Percentiles rank a stretch among this genome's conserved stretches.
phyloP scores from a whole-genome alignment of 2,329 filamentous ascomycete species.

The Eutypa lata region DNA sequence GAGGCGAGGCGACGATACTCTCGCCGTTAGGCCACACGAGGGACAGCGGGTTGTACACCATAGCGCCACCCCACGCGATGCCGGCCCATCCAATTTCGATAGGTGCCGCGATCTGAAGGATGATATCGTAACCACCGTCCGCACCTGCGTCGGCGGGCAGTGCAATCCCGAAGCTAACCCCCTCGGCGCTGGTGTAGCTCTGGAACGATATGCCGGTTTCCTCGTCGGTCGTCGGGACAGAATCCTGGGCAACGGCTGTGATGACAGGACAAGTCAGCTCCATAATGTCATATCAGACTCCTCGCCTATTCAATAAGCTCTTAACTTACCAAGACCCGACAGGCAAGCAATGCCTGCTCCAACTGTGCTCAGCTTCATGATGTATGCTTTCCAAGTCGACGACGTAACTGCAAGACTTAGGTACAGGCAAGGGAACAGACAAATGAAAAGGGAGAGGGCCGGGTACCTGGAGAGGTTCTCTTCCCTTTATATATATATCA shows the following conservation, averaged over 20 bases:
- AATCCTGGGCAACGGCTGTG: slow-evolving; percentile 30
- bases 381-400: slow-evolving; percentile 5
- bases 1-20: slow-evolving; percentile 33
- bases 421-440: neutral
- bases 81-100: slow-evolving; percentile 36
- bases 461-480: neutral
- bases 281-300: neutral
- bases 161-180: slow-evolving; percentile 28
- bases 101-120: slow-evolving; percentile 36
- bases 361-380: slow-evolving; percentile 30
- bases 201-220: slow-evolving; percentile 43
- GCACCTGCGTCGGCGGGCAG: slow-evolving; percentile 29
- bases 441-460: neutral
- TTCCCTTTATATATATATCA: neutral
- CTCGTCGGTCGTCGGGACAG: slow-evolving; percentile 29
- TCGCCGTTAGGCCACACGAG: slow-evolving; percentile 37
- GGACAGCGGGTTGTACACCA: slow-evolving; percentile 40
- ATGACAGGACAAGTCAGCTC: slow-evolving; percentile 6
- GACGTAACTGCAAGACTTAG: neutral
- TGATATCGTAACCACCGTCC: slow-evolving; percentile 33
- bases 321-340: slow-evolving; percentile 26
- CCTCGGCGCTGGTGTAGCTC: slow-evolving; percentile 35
- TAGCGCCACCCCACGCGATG: slow-evolving; percentile 39
- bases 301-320: neutral
- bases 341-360: slow-evolving; percentile 25